Evolutionary conservation across 1,139 yeast species (phyloP).

Genomic region (Arxiozyma telluris): DNA sequence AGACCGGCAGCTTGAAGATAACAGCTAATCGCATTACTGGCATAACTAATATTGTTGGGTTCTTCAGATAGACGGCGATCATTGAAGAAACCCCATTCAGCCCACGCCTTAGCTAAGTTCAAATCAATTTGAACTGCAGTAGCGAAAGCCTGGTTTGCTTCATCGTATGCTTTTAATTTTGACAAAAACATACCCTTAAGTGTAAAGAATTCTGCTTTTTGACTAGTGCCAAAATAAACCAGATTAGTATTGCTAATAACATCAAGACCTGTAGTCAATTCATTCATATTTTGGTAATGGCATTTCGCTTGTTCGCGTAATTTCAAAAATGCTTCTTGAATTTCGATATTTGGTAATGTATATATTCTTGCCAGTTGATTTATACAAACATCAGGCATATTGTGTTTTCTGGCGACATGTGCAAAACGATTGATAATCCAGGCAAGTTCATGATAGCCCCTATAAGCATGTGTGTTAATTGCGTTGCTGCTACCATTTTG

Average conservation of each 20-base stretch:
- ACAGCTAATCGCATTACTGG: conserved; percentile 91
- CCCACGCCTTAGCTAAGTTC: conserved; percentile 97
- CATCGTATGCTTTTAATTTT: conserved; percentile 79
- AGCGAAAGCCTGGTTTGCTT: conserved; percentile 95
- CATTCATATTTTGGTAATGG: conserved; percentile 81
- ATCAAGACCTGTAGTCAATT: conserved; percentile 87
- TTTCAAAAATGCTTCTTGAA: conserved; percentile 94
- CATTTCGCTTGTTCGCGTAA: conserved; percentile 96
- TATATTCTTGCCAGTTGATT: conserved; percentile 88
- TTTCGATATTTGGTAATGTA: conserved; percentile 93
- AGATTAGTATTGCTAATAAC: conserved; percentile 93
- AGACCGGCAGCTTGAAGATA: conserved; percentile 96
- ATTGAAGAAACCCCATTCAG: conserved; percentile 97
- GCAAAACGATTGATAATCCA: conserved; percentile 99
- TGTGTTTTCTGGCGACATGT: conserved; percentile 94
- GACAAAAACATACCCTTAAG: conserved; percentile 96
- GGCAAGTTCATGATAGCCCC: conserved; percentile 98
- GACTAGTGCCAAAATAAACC: conserved; percentile 93
- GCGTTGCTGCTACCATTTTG: conserved; percentile 61
- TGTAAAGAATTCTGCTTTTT: conserved; percentile 95
- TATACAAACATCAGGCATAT: conserved; percentile 94
- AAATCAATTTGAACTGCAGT: conserved; percentile 94
- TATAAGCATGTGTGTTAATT: conserved; percentile 84
- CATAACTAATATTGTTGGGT: conserved; percentile 74
- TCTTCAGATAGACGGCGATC: conserved; percentile 81